Conservation (phyloP, 176 grass and related monocot species). For the Hordeum marinum region DNA sequence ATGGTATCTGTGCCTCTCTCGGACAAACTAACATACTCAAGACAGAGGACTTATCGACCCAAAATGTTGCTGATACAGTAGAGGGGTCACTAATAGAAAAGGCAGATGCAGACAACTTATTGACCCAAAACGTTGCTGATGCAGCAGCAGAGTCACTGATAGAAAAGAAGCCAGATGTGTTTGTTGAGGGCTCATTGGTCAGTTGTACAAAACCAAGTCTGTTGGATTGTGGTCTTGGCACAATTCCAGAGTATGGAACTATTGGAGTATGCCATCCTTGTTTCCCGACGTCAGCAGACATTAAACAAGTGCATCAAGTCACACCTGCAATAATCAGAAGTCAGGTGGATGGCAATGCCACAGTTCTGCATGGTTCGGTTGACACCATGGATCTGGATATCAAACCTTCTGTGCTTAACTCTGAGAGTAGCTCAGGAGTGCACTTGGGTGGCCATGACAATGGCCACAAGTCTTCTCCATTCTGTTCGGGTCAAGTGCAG, state of each 20-base stretch:
- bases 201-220: not conserved
- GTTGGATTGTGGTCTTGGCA: constrained; percentile 17
- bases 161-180: constrained; percentile 29
- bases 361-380: constrained; percentile 27
- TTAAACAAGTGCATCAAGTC: constrained; percentile 35
- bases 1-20: not conserved
- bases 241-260: constrained; percentile 40
- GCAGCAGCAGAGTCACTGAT: constrained; percentile 39
- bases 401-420: constrained; percentile 46
- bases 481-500: constrained; percentile 22
- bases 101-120: constrained; percentile 24
- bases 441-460: constrained; percentile 37
- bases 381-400: constrained; percentile 38
- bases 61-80: constrained; percentile 13
- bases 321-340: constrained; percentile 1
- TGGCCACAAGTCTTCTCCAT: constrained; percentile 25
- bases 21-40: not conserved
- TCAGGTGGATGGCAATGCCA: constrained; percentile 17
- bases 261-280: not conserved
- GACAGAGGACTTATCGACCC: constrained; percentile 17
- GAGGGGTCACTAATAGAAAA: constrained; percentile 45
- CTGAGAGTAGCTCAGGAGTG: constrained; percentile 62
- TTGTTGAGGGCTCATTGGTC: constrained; percentile 16
- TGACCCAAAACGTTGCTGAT: constrained; percentile 14
- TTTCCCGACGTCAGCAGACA: constrained; percentile 1